Evolutionary conservation across 257 asterid genomes (phyloP).

Genomic region (Jasminum sambac): DNA sequence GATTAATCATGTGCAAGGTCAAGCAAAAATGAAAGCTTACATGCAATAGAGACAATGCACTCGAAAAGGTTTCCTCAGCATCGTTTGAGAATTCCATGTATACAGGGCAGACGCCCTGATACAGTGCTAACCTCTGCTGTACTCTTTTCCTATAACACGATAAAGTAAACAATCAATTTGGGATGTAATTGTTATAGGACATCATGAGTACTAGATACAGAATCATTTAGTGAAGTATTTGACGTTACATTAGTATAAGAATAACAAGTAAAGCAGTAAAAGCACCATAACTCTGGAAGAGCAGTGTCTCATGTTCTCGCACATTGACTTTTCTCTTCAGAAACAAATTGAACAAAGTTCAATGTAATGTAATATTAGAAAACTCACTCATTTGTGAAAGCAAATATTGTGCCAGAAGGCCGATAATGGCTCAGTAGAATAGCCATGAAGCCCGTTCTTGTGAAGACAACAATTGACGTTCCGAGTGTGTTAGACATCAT

Average conservation of each 20-base stretch:
- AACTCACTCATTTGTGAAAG: constrained; percentile 95
- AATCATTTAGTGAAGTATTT: not conserved
- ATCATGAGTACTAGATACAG: too few relatives aligned
- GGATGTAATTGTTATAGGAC: not conserved
- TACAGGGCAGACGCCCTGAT: constrained; percentile 65
- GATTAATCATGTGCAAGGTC: not conserved
- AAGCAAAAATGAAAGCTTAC: constrained; percentile 28
- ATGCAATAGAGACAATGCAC: constrained; percentile 50
- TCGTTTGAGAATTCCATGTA: constrained; percentile 57
- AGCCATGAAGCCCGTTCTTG: constrained; percentile 95
- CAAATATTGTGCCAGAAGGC: constrained; percentile 94
- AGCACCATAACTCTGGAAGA: constrained; percentile 3
- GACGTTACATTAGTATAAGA: not conserved
- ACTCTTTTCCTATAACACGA: constrained; percentile 47
- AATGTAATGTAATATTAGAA: not conserved
- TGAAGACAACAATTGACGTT: constrained; percentile 90
- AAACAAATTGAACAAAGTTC: not conserved
- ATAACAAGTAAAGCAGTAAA: not conserved
- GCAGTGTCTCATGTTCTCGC: not conserved
- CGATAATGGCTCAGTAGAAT: constrained; percentile 89
- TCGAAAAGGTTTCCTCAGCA: constrained; percentile 56
- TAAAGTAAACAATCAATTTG: constrained; percentile 2
- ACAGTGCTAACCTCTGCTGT: constrained; percentile 58
- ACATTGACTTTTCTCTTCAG: not conserved
- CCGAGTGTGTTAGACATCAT: constrained; percentile 97